Evolutionary conservation across 345 rosid species (phyloP).

Genomic region (Kernera saxatilis): DNA sequence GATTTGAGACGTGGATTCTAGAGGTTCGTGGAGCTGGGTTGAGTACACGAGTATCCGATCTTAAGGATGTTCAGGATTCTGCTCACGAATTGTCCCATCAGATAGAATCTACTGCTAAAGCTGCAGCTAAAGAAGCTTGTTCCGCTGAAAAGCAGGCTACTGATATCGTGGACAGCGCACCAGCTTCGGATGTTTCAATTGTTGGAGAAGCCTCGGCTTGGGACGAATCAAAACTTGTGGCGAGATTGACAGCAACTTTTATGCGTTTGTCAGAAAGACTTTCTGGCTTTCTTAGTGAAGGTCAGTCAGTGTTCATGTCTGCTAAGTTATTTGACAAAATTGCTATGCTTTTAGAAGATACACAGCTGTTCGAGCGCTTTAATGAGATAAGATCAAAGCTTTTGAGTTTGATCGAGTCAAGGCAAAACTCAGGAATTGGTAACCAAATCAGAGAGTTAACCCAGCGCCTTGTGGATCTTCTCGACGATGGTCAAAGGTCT

Average conservation of each 20-base stretch:
- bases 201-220: constrained; percentile 46
- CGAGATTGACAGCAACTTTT: constrained; percentile 63
- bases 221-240: constrained; percentile 68
- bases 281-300: constrained; percentile 83
- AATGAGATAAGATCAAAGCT: constrained; percentile 67
- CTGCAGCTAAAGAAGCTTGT: constrained; percentile 37
- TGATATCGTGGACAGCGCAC: constrained; percentile 21
- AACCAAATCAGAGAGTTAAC: constrained; percentile 70
- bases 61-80: constrained; percentile 51
- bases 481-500: constrained; percentile 79
- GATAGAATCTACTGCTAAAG: constrained; percentile 56
- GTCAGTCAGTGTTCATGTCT: constrained; percentile 68
- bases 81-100: constrained; percentile 41
- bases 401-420: constrained; percentile 63
- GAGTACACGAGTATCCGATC: constrained; percentile 55
- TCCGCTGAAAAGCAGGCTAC: constrained; percentile 26
- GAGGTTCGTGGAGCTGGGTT: constrained; percentile 97
- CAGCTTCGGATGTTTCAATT: constrained; percentile 35
- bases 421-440: constrained; percentile 69
- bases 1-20: constrained; percentile 96
- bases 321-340: constrained; percentile 76
- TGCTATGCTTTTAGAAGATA: constrained; percentile 68
- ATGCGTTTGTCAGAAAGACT: constrained; percentile 82
- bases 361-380: constrained; percentile 62
- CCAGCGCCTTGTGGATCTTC: constrained; percentile 57